phyloP scores from a whole-genome alignment of 2,329 filamentous ascomycete genomes.

The Pseudogymnoascus verrucosus region DNA sequence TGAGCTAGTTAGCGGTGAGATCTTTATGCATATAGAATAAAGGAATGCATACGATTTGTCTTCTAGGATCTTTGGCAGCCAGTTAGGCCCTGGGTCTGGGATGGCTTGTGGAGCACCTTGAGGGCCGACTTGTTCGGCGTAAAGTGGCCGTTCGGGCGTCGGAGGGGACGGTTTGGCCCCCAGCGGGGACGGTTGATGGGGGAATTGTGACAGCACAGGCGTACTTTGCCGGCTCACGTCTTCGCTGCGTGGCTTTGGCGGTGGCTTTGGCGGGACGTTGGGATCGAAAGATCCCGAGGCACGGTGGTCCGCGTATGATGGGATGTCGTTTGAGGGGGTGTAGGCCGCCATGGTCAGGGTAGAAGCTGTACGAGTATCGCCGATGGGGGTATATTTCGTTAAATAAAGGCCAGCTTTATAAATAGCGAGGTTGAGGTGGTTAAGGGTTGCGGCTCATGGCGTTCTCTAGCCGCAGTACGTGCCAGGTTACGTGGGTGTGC shows the following conservation, averaged over 20 bases:
- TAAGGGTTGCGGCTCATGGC: not conserved
- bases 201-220: conserved; percentile 30
- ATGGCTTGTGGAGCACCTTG: conserved; percentile 25
- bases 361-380: not conserved
- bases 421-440: not conserved
- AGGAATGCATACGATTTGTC: conserved; percentile 65
- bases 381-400: not conserved
- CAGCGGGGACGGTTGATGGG: conserved; percentile 24
- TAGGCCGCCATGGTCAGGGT: not conserved
- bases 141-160: not conserved
- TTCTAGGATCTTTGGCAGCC: conserved; percentile 68
- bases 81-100: conserved; percentile 59
- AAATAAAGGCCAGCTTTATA: not conserved
- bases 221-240: conserved; percentile 61
- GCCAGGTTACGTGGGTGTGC: not conserved
- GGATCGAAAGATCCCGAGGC: conserved; percentile 33
- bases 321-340: conserved; percentile 14
- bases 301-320: conserved; percentile 13
- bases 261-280: conserved; percentile 57
- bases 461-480: not conserved
- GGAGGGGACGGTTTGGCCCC: conserved; percentile 26
- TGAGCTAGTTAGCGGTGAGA: conserved; percentile 29
- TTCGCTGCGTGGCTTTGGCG: conserved; percentile 64
- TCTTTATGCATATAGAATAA: conserved; percentile 15
- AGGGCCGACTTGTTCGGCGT: conserved; percentile 2